Conservation (phyloP, 805 yeast species). For the Pichia eremophila region DNA sequence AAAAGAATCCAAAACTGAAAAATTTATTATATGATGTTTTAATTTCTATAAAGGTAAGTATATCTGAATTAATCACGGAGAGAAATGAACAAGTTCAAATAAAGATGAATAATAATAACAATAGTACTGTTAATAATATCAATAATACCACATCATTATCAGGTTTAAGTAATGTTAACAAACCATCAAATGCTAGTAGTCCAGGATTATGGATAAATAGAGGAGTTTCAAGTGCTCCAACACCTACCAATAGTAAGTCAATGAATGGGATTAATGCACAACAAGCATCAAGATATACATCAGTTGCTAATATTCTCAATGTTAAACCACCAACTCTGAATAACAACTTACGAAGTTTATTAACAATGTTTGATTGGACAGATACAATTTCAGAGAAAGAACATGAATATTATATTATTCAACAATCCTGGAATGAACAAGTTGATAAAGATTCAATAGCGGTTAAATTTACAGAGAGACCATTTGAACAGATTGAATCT, state of each 20-base stretch:
- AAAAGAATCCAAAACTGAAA: constrained; percentile 38
- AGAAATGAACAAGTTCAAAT: constrained; percentile 1
- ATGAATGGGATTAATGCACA: constrained; percentile 2
- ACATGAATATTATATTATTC: constrained; percentile 13
- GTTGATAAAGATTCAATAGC: constrained; percentile 13
- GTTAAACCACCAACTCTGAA: constrained; percentile 26
- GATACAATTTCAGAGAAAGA: constrained; percentile 19
- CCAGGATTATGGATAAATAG: constrained; percentile 1
- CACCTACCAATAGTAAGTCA: not conserved
- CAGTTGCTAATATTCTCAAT: constrained; percentile 17
- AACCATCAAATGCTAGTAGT: not conserved
- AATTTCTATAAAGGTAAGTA: constrained; percentile 37
- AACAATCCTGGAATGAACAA: constrained; percentile 14
- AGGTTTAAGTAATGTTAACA: not conserved
- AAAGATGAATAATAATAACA: constrained; percentile 14
- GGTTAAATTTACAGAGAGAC: constrained; percentile 31
- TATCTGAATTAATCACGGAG: constrained; percentile 21
- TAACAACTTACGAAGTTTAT: constrained; percentile 21
- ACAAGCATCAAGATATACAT: not conserved
- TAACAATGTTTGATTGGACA: constrained; percentile 15
- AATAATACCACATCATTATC: not conserved
- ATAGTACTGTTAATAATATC: constrained; percentile 10
- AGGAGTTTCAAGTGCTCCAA: constrained; percentile 11
- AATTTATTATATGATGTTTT: constrained; percentile 53
- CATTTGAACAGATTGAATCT: constrained; percentile 54